Conservation (phyloP, 2,329 filamentous ascomycete species). For the Huntiella savannae region DNA sequence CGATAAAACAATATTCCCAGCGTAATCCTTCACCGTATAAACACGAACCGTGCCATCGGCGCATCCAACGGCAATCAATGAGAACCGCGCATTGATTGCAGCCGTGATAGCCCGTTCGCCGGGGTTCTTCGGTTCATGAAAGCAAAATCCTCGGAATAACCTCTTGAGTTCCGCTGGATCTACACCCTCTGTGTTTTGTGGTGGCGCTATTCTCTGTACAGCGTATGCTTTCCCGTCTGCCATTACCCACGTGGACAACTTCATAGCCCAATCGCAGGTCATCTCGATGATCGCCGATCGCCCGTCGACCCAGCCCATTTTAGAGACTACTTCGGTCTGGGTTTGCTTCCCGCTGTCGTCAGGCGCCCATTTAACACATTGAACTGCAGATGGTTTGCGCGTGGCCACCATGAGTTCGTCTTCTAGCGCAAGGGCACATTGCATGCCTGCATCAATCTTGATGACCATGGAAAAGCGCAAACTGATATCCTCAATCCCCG, state of each 20-base stretch:
- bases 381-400: conserved; percentile 76
- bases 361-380: conserved; percentile 88
- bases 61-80: conserved; percentile 74
- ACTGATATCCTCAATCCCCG: conserved; percentile 67
- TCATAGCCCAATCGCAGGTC: conserved; percentile 92
- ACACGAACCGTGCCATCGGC: conserved; percentile 61
- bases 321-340: conserved; percentile 71
- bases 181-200: conserved; percentile 18
- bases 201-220: conserved; percentile 49
- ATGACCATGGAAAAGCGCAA: conserved; percentile 95
- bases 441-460: conserved; percentile 89
- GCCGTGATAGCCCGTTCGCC: conserved; percentile 48
- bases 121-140: conserved; percentile 50
- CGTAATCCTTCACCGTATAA: conserved; percentile 87
- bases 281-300: conserved; percentile 63
- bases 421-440: conserved; percentile 69
- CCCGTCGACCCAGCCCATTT: conserved; percentile 70
- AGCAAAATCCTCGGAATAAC: conserved; percentile 79
- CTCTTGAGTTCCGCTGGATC: conserved; percentile 28
- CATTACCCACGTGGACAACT: conserved; percentile 80
- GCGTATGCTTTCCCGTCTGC: conserved; percentile 77
- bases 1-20: conserved; percentile 75
- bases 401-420: conserved; percentile 88
- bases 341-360: conserved; percentile 70
- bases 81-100: conserved; percentile 87